Base-by-base conservation (phyloP, 106 monocot species). In the Dioscorea alata region DNA sequence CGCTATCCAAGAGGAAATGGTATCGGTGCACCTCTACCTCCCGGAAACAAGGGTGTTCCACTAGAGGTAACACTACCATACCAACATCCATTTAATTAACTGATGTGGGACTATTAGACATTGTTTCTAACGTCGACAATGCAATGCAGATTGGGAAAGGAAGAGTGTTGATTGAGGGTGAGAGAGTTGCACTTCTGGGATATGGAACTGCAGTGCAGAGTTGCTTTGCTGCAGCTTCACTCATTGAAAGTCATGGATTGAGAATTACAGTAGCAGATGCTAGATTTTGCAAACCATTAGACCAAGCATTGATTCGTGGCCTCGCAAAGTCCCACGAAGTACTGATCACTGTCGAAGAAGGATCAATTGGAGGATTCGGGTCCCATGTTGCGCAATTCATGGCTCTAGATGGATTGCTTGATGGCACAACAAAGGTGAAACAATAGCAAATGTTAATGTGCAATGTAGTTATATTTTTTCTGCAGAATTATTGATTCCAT, bases 321-420 rank as follows among this genome's bases (percentile, higher is more conserved):
- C 73, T 96, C 15, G 84, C 84, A 2, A 86, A 78, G 19, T 86
- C 83, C 5, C 88, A 96, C 19, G 78, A 96, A 53, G 80, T 96
- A 14, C 25, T 96, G 42, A 86, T 96, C 72, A 96, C 95, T 0
- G 86, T 96, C 2, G 94, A 94, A 81, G 94, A 94, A 76, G 94
- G 94, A 35, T 91, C 94, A 0, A 80, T 91, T 4, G 95, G 95
- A 3, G 95, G 95, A 4, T 96, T 96, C 50, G 95, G 91, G 16
- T 91, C 95, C 7, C 95, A 96, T 66, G 91, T 96, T 22, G 88
- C 88, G 51, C 95, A 96, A 78, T 96, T 92, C 82, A 70, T 96
- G 86, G 79, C 95, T 12, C 86, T 96, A 6, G 76, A 88, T 68
- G 95, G 95, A 24, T 84, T 91, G 25, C 95, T 96, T 18, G 95